Evolutionary conservation across 1,139 yeast species (phyloP).

Genomic region (Geotrichum klebahnii): DNA sequence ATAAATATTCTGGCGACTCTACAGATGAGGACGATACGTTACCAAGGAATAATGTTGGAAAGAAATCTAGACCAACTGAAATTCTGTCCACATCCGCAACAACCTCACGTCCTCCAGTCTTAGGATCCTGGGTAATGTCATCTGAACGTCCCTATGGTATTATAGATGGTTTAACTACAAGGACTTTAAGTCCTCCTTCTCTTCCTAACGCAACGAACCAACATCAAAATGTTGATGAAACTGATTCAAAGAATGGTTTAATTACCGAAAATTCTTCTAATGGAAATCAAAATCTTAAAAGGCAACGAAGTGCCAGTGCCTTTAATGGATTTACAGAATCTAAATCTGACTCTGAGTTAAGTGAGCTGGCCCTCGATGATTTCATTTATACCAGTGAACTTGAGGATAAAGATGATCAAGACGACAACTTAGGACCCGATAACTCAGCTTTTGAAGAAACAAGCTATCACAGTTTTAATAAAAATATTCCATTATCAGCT

Average conservation of each 20-base stretch:
- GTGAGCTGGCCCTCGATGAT: conserved; percentile 78
- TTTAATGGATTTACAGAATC: conserved; percentile 26
- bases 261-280: conserved; percentile 6
- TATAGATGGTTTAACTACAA: conserved; percentile 86
- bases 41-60: conserved; percentile 57
- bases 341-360: conserved; percentile 45
- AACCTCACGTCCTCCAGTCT: conserved; percentile 82
- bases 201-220: conserved; percentile 21
- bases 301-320: conserved; percentile 24
- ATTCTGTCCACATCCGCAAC: conserved; percentile 79
- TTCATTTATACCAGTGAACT: conserved; percentile 81
- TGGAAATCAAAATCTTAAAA: conserved; percentile 16
- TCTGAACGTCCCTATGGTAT: conserved; percentile 80
- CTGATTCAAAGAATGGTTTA: not conserved
- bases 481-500: conserved; percentile 78
- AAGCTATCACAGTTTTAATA: conserved; percentile 35
- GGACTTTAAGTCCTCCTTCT: conserved; percentile 56
- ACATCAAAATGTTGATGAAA: not conserved
- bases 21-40: conserved; percentile 84
- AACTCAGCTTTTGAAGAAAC: conserved; percentile 30
- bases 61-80: conserved; percentile 73
- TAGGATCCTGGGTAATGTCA: conserved; percentile 90
- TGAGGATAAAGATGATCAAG: conserved; percentile 66
- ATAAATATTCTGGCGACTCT: conserved; percentile 60
- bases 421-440: conserved; percentile 19